Evolutionary conservation across 805 yeast genomes (phyloP).

Genomic region (Yamadazyma philogaea): DNA sequence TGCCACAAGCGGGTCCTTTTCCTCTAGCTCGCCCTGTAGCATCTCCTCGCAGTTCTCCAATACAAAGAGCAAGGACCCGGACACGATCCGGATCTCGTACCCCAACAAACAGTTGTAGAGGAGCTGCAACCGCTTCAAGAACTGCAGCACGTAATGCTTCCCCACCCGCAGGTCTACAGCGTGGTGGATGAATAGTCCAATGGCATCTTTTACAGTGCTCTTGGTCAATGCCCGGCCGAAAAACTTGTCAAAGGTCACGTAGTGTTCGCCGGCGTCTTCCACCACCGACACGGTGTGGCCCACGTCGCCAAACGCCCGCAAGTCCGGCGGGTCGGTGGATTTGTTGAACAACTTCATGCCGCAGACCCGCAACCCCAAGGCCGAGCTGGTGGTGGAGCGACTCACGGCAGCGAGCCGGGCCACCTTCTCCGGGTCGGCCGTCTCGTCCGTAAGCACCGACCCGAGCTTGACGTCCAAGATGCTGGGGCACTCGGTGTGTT

Average conservation of each 20-base stretch:
- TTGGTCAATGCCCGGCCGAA: slow-evolving; percentile 63
- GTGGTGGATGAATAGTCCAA: slow-evolving; percentile 44
- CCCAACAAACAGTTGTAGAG: slow-evolving; percentile 62
- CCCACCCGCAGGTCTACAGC: slow-evolving; percentile 4
- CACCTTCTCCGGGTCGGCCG: slow-evolving; percentile 55
- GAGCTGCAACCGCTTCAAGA: slow-evolving; percentile 58
- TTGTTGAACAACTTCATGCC: slow-evolving; percentile 66
- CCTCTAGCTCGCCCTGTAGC: slow-evolving; percentile 18
- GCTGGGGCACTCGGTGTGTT: slow-evolving; percentile 63
- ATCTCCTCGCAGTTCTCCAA: slow-evolving; percentile 70
- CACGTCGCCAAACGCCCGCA: slow-evolving; percentile 5
- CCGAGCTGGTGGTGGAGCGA: slow-evolving; percentile 73
- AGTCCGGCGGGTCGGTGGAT: slow-evolving; percentile 1
- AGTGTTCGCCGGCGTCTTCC: slow-evolving; percentile 30
- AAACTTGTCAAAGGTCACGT: slow-evolving; percentile 56
- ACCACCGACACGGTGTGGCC: slow-evolving; percentile 1
- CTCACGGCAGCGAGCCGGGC: slow-evolving; percentile 63
- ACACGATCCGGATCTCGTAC: slow-evolving; percentile 61
- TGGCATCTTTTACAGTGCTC: slow-evolving; percentile 42
- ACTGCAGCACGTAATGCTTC: slow-evolving; percentile 26
- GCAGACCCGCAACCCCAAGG: slow-evolving; percentile 72
- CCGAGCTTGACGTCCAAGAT: slow-evolving; percentile 87
- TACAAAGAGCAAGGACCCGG: slow-evolving; percentile 70
- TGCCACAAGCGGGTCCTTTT: slow-evolving; percentile 36
- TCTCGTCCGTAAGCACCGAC: slow-evolving; percentile 59